Conservation (phyloP, 2,329 filamentous ascomycete species). For the Pestalotiopsis sp. region DNA sequence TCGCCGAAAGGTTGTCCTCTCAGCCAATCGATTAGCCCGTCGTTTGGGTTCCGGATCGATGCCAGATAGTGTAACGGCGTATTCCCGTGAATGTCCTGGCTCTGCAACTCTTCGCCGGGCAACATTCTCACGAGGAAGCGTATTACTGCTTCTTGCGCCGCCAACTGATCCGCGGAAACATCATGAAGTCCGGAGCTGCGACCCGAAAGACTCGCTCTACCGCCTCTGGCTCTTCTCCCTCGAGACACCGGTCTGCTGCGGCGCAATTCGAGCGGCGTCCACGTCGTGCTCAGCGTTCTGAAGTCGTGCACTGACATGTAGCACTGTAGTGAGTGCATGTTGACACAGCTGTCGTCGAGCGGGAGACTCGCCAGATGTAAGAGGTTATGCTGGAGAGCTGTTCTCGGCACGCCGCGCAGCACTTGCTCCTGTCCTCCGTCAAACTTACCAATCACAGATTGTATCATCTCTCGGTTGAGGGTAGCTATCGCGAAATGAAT, state of each 20-base stretch:
- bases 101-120: background rate
- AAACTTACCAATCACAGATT: background rate
- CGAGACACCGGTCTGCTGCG: background rate
- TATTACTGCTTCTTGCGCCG: background rate
- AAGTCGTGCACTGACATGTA: background rate
- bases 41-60: background rate
- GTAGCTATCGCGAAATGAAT: background rate
- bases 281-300: background rate
- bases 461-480: background rate
- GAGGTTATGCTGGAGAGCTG: background rate
- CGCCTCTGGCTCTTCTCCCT: background rate
- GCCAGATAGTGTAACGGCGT: slow-evolving; percentile 1
- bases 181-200: background rate
- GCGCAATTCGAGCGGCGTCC: background rate
- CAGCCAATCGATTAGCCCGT: background rate
- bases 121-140: background rate
- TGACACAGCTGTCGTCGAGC: background rate
- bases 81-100: slow-evolving; percentile 1
- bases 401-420: background rate
- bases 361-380: background rate
- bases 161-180: background rate
- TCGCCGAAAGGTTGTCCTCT: background rate
- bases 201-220: background rate
- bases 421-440: background rate
- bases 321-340: background rate